These are phyloP conservation scores for Colletotrichum lini DNA, from an alignment of 2,329 filamentous ascomycete genomes.

Conservation along the genomic window DNA sequence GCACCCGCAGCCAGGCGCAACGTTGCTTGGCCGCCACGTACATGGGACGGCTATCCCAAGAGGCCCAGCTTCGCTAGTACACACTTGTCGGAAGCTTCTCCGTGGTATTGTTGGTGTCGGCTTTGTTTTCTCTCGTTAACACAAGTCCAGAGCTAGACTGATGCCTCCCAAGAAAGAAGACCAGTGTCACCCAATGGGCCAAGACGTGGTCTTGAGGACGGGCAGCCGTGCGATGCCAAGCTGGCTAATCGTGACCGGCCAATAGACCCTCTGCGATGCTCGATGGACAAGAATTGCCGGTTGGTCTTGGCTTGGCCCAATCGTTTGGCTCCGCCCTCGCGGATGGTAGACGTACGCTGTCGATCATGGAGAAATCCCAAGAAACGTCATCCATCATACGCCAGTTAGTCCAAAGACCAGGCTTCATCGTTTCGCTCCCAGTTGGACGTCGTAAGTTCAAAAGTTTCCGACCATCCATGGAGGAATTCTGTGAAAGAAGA, in stretches of 20 bases:
- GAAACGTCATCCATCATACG: too few relatives aligned
- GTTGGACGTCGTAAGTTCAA: too few relatives aligned
- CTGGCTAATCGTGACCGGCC: not conserved
- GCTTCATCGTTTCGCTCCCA: too few relatives aligned
- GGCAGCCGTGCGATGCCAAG: not conserved
- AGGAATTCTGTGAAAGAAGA: too few relatives aligned
- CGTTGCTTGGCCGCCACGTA: conserved; percentile 10
- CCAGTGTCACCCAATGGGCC: not conserved
- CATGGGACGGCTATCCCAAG: not conserved
- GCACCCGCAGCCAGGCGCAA: conserved; percentile 17
- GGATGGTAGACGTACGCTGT: too few relatives aligned
- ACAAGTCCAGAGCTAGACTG: not conserved
- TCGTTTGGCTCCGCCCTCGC: not conserved
- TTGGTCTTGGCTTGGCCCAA: not conserved
- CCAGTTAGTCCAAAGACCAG: too few relatives aligned
- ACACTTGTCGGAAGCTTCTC: not conserved
- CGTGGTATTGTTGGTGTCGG: not conserved
- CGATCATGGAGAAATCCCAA: too few relatives aligned
- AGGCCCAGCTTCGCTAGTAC: not conserved
- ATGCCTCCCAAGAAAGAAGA: not conserved
- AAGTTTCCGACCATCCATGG: too few relatives aligned
- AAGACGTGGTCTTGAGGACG: not conserved
- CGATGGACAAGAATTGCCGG: not conserved
- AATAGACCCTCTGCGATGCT: not conserved
- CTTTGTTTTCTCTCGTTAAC: too few relatives aligned